Base-by-base conservation (phyloP, 257 asterid species). In the Ocimum tenuiflorum region DNA sequence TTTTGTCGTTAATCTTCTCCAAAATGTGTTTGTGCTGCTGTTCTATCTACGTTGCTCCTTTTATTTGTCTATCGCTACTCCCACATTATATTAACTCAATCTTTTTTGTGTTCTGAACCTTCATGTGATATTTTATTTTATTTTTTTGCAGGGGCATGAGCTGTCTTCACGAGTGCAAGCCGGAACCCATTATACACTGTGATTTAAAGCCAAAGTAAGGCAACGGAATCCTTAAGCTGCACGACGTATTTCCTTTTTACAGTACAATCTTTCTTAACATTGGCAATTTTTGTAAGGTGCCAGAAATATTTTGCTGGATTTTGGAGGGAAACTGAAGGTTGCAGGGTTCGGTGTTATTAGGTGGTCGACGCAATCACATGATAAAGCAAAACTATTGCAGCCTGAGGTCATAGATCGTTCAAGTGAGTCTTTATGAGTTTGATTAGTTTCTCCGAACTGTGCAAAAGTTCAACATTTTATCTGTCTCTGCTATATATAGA, bases 291-390 rank as follows among this genome's bases (percentile, higher is more conserved):
- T 71, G 88, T 87, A 91, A 91, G 98, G 98, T 89, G 96, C 96
- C 98, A 89, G 98, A 87, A 90, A 94, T 86, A 75, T 94, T 85
- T 90, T 90, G 95, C 95, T 90, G 88, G 99, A 90, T 72, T 81
- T 89, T 81, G 99, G 99, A 74, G 97, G 99, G 75, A 91, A 86
- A 81, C 79, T 85, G 83, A 94, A 94, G 82, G 91, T 94, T 74
- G 82, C 96, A 24, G 99, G 97, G 72, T 94, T 94, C 46, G 97
- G 97, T 67, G 84, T 90, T 57, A 69, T 77, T 69, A 84, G 80
- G 80, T 52, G 83, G 75, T 83, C 88, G 35, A 74, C 73, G 46
- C 80, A 81, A 46, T 78, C 96, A 65, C 91, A 94, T 31, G 91
- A 82, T 80, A 90, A 81, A 83, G 96, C 85, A 63, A 90, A 82